Evolutionary conservation across 2,329 filamentous ascomycete genomes (phyloP), one percentile per base, ranked within the genome.

Genomic region (Ophiostoma himal-ulmi): DNA sequence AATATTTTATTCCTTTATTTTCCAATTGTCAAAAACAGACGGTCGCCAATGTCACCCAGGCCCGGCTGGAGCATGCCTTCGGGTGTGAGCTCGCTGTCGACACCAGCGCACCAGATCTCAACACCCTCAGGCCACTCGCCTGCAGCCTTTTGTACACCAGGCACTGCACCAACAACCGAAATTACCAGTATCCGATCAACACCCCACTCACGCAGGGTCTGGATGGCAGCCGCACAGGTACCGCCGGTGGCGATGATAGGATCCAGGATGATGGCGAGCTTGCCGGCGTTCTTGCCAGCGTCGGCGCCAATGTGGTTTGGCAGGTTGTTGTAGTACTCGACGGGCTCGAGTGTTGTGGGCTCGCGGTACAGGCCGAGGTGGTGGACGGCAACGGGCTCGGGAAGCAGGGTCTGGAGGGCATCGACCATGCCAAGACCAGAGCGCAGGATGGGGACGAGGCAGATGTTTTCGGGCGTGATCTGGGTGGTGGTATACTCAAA

Each of bases 281-380:
- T 83, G 64, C 81, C 81, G 62, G 78, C 75, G 52, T 75, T 72
- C 62, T 81, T 76, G 68, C 68, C 79, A 1, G 82, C 79, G 3
- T 81, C 77, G 44, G 80, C 78, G 54, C 78, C 74, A 64, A 83
- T 78, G 81, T 92, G 90, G 80, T 92, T 90, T 48, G 93, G 93
- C 26, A 97, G 89, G 80, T 97, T 97, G 84, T 97, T 97, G 86
- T 97, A 97, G 86, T 97, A 97, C 81, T 97, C 94, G 71, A 97
- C 94, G 3, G 94, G 93, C 76, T 93, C 88, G 70, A 97, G 89
- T 64, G 92, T 94, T 70, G 88, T 88, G 72, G 91, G 92, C 79
- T 97, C 94, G 77, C 94, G 92, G 84, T 94, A 98, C 77, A 98
- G 90, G 74, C 95, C 94, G 8, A 98, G 90, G 79, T 98, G 94